phyloP scores from a whole-genome alignment of 208 protist species.

The Giardia duodenalis region DNA sequence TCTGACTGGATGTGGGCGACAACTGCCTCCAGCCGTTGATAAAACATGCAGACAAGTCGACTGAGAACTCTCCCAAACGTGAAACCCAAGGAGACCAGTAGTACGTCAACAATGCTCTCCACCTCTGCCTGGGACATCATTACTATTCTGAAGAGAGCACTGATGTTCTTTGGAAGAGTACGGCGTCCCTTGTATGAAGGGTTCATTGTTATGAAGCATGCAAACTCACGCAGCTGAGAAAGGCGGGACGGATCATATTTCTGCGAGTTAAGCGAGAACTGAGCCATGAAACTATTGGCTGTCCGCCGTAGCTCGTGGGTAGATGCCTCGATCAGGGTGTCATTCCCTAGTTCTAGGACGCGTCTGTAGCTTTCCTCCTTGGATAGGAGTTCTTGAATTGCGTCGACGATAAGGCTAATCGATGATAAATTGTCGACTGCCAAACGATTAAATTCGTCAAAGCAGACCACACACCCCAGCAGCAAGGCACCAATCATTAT shows the following conservation, averaged over 20 bases:
- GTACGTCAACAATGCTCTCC: slow-evolving; percentile 92
- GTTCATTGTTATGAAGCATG: slow-evolving; percentile 98
- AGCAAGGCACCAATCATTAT: slow-evolving; percentile 95
- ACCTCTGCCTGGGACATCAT: slow-evolving; percentile 92
- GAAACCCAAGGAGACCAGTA: slow-evolving; percentile 77
- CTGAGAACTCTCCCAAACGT: slow-evolving; percentile 60
- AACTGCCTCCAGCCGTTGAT: neutral
- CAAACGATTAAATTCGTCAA: slow-evolving; percentile 95
- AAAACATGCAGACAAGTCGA: neutral
- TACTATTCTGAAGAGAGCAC: slow-evolving; percentile 87
- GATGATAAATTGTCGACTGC: slow-evolving; percentile 84
- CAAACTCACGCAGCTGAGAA: slow-evolving; percentile 73
- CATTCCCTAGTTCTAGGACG: neutral
- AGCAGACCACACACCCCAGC: slow-evolving; percentile 92
- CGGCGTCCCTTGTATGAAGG: slow-evolving; percentile 90
- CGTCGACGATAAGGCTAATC: neutral
- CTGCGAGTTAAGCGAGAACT: slow-evolving; percentile 66
- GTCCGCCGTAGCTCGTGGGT: slow-evolving; percentile 67
- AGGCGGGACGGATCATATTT: slow-evolving; percentile 51
- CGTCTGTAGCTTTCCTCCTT: neutral
- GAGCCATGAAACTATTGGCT: slow-evolving; percentile 70
- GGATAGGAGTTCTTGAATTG: neutral
- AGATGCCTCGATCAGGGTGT: neutral
- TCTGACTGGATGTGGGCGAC: no score
- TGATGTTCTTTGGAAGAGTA: slow-evolving; percentile 92